These are phyloP conservation scores for Solanum acaule DNA, from an alignment of 257 asterid species.

Conservation along the genomic window DNA sequence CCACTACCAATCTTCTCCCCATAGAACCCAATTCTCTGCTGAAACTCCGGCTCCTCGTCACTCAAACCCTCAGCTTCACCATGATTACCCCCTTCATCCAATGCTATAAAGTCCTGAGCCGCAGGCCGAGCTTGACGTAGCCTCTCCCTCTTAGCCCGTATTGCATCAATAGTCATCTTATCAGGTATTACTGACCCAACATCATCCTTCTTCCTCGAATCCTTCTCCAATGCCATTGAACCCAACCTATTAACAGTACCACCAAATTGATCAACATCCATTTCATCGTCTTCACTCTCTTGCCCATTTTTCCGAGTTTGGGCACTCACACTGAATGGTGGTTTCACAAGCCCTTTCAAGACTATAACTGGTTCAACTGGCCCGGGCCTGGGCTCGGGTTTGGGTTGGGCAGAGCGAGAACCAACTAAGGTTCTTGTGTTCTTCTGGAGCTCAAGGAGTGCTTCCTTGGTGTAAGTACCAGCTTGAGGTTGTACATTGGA, in stretches of 20 bases:
- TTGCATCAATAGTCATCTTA: constrained; percentile 64
- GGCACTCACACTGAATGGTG: constrained; percentile 29
- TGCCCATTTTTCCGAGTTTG: constrained; percentile 13
- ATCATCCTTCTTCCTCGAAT: constrained; percentile 27
- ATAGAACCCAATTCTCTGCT: constrained; percentile 75
- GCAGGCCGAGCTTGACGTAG: constrained; percentile 73
- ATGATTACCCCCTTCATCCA: constrained; percentile 94
- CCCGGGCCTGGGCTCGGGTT: constrained; percentile 34
- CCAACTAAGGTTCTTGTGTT: constrained; percentile 71
- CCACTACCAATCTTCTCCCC: constrained; percentile 58
- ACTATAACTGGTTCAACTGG: constrained; percentile 34
- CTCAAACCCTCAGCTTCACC: constrained; percentile 96
- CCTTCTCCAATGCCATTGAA: constrained; percentile 33
- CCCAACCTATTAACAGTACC: constrained; percentile 24
- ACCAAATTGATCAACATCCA: constrained; percentile 12
- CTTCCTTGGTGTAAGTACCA: constrained; percentile 83
- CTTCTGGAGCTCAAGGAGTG: constrained; percentile 92
- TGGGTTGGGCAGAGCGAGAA: constrained; percentile 37
- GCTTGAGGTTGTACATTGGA: constrained; percentile 95
- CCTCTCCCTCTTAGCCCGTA: constrained; percentile 87
- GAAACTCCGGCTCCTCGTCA: constrained; percentile 92
- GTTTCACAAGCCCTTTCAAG: constrained; percentile 73
- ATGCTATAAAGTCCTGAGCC: constrained; percentile 71
- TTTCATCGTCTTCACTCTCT: constrained; percentile 21
- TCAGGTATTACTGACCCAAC: constrained; percentile 38